Percentiles rank a stretch among this genome's conserved stretches.
These are phyloP conservation scores for Termitomyces sp. DNA, from an alignment of 768 basidiomycete genomes.

Conservation along the genomic window DNA sequence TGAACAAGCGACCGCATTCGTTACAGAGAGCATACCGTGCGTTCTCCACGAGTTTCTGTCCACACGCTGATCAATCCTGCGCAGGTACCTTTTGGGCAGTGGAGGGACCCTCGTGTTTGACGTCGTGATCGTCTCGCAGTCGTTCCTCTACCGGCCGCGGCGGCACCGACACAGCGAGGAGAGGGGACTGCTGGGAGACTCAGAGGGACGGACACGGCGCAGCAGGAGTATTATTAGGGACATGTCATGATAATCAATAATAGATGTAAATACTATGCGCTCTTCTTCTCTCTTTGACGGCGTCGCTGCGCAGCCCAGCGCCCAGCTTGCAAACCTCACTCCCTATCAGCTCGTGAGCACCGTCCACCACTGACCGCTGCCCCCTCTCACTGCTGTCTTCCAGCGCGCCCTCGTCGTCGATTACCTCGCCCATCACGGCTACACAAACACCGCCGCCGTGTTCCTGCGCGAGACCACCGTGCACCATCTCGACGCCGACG, in stretches of 20 bases:
- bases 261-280: slow-evolving; percentile 2
- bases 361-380: not conserved
- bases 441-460: slow-evolving; percentile 62
- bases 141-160: slow-evolving; percentile 63
- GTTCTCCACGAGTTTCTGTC: slow-evolving; percentile 21
- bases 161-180: slow-evolving; percentile 41
- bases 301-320: not conserved
- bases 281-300: slow-evolving; percentile 1
- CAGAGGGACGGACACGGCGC: too few relatives aligned
- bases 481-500: slow-evolving; percentile 61
- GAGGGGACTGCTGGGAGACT: slow-evolving; percentile 31
- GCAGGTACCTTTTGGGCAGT: slow-evolving; percentile 83
- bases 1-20: slow-evolving; percentile 50
- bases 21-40: slow-evolving; percentile 82
- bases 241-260: not conserved
- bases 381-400: not conserved
- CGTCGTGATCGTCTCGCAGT: slow-evolving; percentile 84
- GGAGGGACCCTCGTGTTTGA: slow-evolving; percentile 94
- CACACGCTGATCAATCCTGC: not conserved
- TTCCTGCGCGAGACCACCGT: slow-evolving; percentile 61
- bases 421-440: slow-evolving; percentile 72
- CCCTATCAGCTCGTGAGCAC: slow-evolving; percentile 40
- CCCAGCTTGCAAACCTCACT: slow-evolving; percentile 24
- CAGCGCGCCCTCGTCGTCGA: slow-evolving; percentile 69
- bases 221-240: too few relatives aligned